A percentile compares a stretch with the other conserved stretches of the same genome.
These are phyloP conservation scores for Durotheca rogersii DNA, from an alignment of 495 filamentous ascomycete species.

Conservation along the genomic window DNA sequence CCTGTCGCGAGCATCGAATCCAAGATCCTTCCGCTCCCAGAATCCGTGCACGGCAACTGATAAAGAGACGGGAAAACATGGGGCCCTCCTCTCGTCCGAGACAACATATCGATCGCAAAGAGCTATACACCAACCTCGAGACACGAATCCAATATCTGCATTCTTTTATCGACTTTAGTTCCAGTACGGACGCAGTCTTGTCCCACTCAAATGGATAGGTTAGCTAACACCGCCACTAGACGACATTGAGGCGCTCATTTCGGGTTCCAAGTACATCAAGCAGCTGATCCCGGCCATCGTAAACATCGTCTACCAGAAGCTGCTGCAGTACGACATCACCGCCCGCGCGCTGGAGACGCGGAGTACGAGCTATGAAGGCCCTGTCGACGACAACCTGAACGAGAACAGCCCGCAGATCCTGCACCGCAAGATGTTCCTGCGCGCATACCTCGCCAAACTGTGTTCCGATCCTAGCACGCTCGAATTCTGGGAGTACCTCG, in stretches of 20 bases:
- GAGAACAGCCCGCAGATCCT: constrained; percentile 70
- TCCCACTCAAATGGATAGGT: too few relatives aligned
- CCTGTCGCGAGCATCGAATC: not conserved
- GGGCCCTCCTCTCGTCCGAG: constrained; percentile 36
- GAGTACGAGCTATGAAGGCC: constrained; percentile 62
- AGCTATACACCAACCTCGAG: constrained; percentile 66
- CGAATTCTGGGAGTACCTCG: constrained; percentile 76
- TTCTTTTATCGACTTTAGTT: constrained; percentile 70
- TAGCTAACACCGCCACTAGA: constrained; percentile 41
- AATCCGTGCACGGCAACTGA: too few relatives aligned
- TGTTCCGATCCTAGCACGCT: constrained; percentile 69
- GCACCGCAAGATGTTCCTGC: constrained; percentile 74
- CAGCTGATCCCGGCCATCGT: constrained; percentile 68
- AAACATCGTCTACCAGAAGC: constrained; percentile 78
- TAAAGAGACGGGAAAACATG: constrained; percentile 18
- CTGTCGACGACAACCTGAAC: constrained; percentile 59
- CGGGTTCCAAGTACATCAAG: constrained; percentile 71
- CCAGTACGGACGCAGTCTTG: too few relatives aligned
- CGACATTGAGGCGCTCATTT: constrained; percentile 65
- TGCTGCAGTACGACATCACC: constrained; percentile 73
- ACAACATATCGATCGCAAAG: constrained; percentile 66
- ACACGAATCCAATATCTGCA: constrained; percentile 69
- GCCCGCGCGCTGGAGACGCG: constrained; percentile 68
- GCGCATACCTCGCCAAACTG: constrained; percentile 67
- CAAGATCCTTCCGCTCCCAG: too few relatives aligned